Evolutionary conservation across 1,284 basidiomycete genomes (phyloP), one percentile per base, ranked within the genome.

Genomic region (Heterobasidion occidentale): DNA sequence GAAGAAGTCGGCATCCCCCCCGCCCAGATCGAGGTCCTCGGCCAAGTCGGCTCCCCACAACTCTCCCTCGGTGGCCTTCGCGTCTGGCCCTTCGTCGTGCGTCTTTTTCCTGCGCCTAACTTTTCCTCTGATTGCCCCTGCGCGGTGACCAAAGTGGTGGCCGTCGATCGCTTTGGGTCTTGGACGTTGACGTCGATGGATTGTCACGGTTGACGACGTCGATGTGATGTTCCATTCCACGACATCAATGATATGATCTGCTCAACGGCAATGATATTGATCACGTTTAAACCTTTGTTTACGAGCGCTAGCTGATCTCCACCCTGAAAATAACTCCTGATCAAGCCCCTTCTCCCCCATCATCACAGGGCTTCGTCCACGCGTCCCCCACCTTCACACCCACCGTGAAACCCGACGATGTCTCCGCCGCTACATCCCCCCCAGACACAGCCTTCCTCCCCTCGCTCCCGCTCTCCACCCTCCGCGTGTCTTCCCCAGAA

Each of bases 21-120:
- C 7, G 64, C 68, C 33, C 78, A 80, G 60, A 71, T 91, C 19
- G 81, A 90, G 56, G 70, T 88, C 46, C 69, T 91, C 1, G 89
- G 88, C 12, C 68, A 75, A 54, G 70, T 90, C 19, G 81, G 82
- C 9, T 83, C 86, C 4, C 74, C 85, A 1, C 80, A 87, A 64
- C 64, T 73, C 20, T 88, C 83, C 56, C 71, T 85, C 27, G 68
- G 73, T 15, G 82, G 84, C 38, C 74, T 88, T 66, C 69, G 77
- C 14, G 89, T 91, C 1, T 88, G 84, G 80, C 86, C 88, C 17
- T 86, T 81, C 62, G 81, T 90, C 47, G 89, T 90, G 68, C 70
- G 84, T 78, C 52, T 36, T 35, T 46, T 36, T 36, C 34, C 48
- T 44, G 36, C 44, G 27, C 27, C 27, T 27, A 5, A 27, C 2